Conservation (phyloP, 2,329 filamentous ascomycete species). For the Verticillium nubilum region DNA sequence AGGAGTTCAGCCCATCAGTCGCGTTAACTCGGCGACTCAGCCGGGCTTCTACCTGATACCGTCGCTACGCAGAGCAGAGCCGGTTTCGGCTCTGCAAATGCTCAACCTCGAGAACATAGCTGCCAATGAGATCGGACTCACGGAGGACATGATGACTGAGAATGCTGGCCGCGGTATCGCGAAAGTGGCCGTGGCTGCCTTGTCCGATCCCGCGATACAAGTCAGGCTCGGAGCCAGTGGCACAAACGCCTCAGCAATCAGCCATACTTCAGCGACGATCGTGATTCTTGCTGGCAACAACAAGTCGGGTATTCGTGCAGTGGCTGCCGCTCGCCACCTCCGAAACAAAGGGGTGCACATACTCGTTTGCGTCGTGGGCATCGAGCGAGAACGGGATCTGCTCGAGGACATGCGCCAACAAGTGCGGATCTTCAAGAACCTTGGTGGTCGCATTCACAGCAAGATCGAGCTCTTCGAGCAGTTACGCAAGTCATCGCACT, state of each 20-base stretch:
- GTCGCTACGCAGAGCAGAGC: constrained; percentile 53
- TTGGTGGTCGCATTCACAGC: constrained; percentile 67
- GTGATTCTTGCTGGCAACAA: constrained; percentile 95
- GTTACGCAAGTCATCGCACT: constrained; percentile 35
- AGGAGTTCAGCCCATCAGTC: constrained; percentile 35
- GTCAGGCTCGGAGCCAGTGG: constrained; percentile 40
- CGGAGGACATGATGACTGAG: constrained; percentile 86
- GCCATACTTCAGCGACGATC: constrained; percentile 30
- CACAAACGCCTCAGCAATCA: constrained; percentile 19
- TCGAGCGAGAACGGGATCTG: constrained; percentile 76
- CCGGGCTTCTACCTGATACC: constrained; percentile 48
- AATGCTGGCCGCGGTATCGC: constrained; percentile 87
- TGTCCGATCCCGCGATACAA: constrained; percentile 57
- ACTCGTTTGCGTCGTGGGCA: constrained; percentile 76
- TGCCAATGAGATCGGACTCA: constrained; percentile 78
- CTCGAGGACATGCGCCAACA: constrained; percentile 78
- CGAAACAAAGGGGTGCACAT: constrained; percentile 78
- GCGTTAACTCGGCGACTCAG: constrained; percentile 39
- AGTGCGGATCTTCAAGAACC: constrained; percentile 75
- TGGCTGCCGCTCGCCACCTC: constrained; percentile 82
- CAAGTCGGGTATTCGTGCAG: constrained; percentile 75
- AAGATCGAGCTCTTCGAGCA: constrained; percentile 59
- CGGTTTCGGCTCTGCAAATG: constrained; percentile 74
- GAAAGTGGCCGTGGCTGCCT: constrained; percentile 68
- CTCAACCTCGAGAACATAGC: constrained; percentile 89